Base-by-base conservation (phyloP, 495 filamentous ascomycete genomes). In the Lindgomyces ingoldianus region DNA sequence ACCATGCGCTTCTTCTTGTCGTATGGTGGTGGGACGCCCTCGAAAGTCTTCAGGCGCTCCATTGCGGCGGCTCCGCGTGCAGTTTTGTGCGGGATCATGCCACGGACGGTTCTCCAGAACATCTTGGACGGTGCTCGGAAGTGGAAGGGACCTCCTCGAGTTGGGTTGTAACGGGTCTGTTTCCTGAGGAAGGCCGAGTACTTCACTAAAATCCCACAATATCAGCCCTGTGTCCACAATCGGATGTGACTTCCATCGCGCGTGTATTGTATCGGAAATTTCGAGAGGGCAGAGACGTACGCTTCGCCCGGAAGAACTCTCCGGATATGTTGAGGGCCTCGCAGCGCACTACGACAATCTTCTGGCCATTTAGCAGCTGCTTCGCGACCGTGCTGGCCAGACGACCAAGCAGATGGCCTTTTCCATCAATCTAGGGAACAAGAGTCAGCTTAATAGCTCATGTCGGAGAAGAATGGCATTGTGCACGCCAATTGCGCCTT, bases 61-160 rank as follows among this genome's bases (percentile, higher is more conserved):
- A 98, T 79, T 66, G 94, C 94, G 68, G 93, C 92, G 75, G 93
- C 89, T 77, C 94, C 94, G 77, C 94, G 94, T 77, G 93, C 83
- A 71, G 94, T 98, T 87, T 98, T 98, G 90, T 98, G 94, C 75
- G 94, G 95, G 69, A 98, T 93, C 94, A 98, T 98, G 78, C 94
- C 94, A 76, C 94, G 95, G 81, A 98, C 91, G 76, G 94, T 91
- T 87, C 96, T 96, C 89, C 97, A 98, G 89, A 98, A 93, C 81
- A 98, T 96, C 78, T 95, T 88, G 70, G 93, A 94, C 52, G 94
- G 94, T 74, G 91, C 90, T 80, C 94, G 95, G 91, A 96, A 98
- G 83, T 98, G 94, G 89, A 96, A 98, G 78, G 94, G 95, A 84
- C 94, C 92, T 84, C 92, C 94, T 77, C 92, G 93, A 72, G 90